phyloP scores from a whole-genome alignment of 2,329 filamentous ascomycete species.

The Raffaelea ambrosiae region DNA sequence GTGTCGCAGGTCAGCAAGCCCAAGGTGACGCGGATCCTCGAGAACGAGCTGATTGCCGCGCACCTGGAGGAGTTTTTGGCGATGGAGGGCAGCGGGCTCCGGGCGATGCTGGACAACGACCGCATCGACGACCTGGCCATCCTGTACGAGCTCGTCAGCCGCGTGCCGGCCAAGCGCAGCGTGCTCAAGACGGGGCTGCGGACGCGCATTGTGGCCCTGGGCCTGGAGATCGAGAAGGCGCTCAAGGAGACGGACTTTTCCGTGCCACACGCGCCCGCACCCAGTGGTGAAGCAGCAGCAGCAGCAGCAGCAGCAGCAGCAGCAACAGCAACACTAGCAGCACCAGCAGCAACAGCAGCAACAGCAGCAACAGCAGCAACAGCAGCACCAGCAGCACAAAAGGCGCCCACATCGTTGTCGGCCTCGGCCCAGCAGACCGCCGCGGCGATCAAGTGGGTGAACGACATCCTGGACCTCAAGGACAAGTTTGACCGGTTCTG shows the following conservation, averaged over 20 bases:
- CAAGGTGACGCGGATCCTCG: conserved; percentile 70
- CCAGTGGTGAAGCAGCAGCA: conserved; percentile 12
- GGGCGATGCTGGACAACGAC: conserved; percentile 88
- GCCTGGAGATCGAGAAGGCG: conserved; percentile 69
- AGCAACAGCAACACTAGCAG: too few species aligned
- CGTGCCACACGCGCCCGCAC: conserved; percentile 8
- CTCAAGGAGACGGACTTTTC: conserved; percentile 49
- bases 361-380: conserved; percentile 9
- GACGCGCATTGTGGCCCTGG: conserved; percentile 68
- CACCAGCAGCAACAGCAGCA: conserved; percentile 17
- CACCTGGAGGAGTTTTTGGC: conserved; percentile 76
- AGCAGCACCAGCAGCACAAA: conserved; percentile 17
- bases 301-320: conserved; percentile 17
- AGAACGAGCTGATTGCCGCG: conserved; percentile 67
- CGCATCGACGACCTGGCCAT: conserved; percentile 68
- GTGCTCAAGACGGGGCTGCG: conserved; percentile 65
- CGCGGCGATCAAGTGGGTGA: conserved; percentile 90
- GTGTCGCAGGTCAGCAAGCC: conserved; percentile 63
- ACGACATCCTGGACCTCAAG: conserved; percentile 78
- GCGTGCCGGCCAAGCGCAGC: conserved; percentile 66
- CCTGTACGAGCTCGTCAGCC: conserved; percentile 68
- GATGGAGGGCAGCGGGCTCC: conserved; percentile 76
- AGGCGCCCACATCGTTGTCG: conserved; percentile 34
- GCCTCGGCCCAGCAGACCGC: conserved; percentile 70
- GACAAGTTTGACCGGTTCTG: conserved; percentile 82